Evolutionary conservation across 352 stramenopile genomes (phyloP).

Genomic region (Pythium phragmitis): DNA sequence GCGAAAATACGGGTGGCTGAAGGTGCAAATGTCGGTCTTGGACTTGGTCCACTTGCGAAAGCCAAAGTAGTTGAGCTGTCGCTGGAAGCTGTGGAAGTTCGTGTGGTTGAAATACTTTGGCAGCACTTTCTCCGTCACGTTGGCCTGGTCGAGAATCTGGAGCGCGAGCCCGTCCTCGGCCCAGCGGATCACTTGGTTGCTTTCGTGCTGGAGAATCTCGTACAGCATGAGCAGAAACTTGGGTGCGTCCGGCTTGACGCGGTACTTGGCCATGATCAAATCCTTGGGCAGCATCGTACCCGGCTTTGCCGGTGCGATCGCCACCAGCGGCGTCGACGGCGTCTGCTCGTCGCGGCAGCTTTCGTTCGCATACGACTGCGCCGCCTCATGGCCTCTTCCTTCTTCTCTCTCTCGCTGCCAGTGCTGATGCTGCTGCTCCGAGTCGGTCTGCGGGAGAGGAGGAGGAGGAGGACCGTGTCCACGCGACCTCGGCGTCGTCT

Average conservation of each 20-base stretch:
- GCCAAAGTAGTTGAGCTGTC: conserved; percentile 89
- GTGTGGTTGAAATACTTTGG: conserved; percentile 90
- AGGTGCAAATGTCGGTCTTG: conserved; percentile 85
- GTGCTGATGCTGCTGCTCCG: no score
- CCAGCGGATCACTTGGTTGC: conserved; percentile 51
- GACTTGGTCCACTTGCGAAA: conserved; percentile 73
- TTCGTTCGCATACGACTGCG: no score
- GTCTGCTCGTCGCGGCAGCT: not conserved
- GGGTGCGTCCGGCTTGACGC: conserved; percentile 40
- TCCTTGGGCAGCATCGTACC: conserved; percentile 8
- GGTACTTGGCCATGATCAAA: conserved; percentile 24
- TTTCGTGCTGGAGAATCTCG: conserved; percentile 52
- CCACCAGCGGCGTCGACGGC: conserved; percentile 4
- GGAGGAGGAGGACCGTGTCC: no score
- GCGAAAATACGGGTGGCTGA: conserved; percentile 78
- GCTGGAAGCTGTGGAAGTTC: conserved; percentile 87
- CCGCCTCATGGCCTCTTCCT: not conserved
- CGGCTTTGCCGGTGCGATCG: conserved; percentile 18
- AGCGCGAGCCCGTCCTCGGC: conserved; percentile 42
- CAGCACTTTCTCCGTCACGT: conserved; percentile 70
- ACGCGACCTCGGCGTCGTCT: no score
- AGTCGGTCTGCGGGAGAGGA: no score
- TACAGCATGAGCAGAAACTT: conserved; percentile 61
- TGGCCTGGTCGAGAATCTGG: conserved; percentile 45
- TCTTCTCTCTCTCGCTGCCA: not conserved